Evolutionary conservation across 2,329 filamentous ascomycete genomes (phyloP), one percentile per base, ranked within the genome.

Genomic region (Pezicula radicicola): DNA sequence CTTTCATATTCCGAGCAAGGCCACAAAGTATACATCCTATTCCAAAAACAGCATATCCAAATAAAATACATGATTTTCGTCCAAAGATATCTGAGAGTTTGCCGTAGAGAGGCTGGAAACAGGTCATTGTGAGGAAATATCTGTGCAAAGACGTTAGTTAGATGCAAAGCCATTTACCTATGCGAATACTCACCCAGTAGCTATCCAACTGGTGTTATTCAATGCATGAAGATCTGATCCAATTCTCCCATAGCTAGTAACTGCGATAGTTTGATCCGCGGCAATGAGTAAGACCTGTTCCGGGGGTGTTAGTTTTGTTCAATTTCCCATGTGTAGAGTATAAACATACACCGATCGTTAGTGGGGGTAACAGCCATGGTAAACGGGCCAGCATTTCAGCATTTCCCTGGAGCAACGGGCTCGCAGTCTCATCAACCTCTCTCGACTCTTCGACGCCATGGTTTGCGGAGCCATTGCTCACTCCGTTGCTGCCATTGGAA

Each of bases 191-290:
- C 55, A 76, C 68, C 75, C 68, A 25, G 81, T 83, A 27, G 87
- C 87, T 53, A 91, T 86, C 88, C 88, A 91, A 48, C 82, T 87
- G 4, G 87, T 90, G 58, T 81, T 81, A 64, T 87, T 89, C 48
- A 93, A 75, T 1, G 88, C 87, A 48, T 88, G 76, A 27, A 93
- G 72, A 56, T 92, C 89, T 51, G 80, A 89, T 10, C 88, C 88
- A 60, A 93, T 92, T 56, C 79, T 83, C 46, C 86, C 87, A 67
- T 91, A 91, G n/a, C 80, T 85, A n/a, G 84, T 83, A 46, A 92
- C 82, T 28, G 89, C 84, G 49, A 92, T 82, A 0, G 89, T 89
- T 67, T 91, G 87, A 64, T 93, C 89, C 47, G 86, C 77, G 4
- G 88, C 86, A 18, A 85, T 79, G 7, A 93, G 75, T 64, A 89